These are phyloP conservation scores for Lodderomyces pseudojiufengensis DNA, from an alignment of 1,139 yeast genomes.

Conservation along the genomic window DNA sequence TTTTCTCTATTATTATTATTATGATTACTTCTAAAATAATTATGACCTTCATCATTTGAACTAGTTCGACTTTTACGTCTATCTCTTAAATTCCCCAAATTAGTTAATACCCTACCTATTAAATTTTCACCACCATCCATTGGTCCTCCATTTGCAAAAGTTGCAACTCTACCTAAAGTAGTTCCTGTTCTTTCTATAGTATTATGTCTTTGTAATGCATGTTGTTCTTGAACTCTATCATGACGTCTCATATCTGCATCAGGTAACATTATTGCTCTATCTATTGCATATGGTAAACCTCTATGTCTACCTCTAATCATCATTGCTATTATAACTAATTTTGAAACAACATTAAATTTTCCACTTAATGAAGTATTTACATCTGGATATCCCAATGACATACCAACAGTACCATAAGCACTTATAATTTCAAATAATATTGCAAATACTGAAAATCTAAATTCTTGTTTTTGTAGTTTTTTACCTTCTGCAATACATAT, in stretches of 20 bases:
- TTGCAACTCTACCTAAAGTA: constrained; percentile 12
- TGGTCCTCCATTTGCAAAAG: constrained; percentile 12
- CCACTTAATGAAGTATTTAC: constrained; percentile 68
- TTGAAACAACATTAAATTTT: constrained; percentile 68
- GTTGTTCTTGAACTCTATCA: constrained; percentile 65
- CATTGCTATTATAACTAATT: constrained; percentile 81
- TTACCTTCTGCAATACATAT: constrained; percentile 83
- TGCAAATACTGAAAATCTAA: constrained; percentile 63
- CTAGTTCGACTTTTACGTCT: constrained; percentile 4
- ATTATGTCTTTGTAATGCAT: constrained; percentile 39
- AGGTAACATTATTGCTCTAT: constrained; percentile 90
- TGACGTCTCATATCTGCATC: constrained; percentile 63
- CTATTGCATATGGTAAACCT: constrained; percentile 91
- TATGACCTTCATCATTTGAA: not conserved
- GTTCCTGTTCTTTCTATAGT: constrained; percentile 27
- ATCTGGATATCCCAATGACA: constrained; percentile 77
- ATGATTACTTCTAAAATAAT: not conserved
- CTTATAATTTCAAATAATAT: constrained; percentile 84
- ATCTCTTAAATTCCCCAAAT: constrained; percentile 11
- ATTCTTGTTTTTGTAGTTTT: constrained; percentile 44
- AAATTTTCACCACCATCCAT: constrained; percentile 15
- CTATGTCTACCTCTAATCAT: constrained; percentile 95
- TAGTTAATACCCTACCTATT: constrained; percentile 14
- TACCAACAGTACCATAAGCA: constrained; percentile 95
- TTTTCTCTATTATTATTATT: not conserved